These are phyloP conservation scores for Colletotrichum filicis DNA, from an alignment of 2,329 filamentous ascomycete species.

Conservation along the genomic window DNA sequence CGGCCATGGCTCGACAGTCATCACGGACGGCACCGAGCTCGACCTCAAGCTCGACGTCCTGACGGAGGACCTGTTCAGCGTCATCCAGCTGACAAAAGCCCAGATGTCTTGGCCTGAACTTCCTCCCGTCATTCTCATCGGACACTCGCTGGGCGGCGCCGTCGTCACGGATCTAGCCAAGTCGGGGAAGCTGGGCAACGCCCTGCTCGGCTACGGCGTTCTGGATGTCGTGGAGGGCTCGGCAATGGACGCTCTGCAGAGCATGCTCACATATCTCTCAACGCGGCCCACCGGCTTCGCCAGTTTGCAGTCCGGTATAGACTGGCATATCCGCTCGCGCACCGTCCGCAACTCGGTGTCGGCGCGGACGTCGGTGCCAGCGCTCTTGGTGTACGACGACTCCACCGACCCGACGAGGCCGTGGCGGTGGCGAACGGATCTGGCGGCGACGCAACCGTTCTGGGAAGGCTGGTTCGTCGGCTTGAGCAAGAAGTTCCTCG, in stretches of 20 bases:
- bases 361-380: constrained; percentile 89
- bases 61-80: constrained; percentile 75
- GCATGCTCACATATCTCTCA: constrained; percentile 92
- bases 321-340: constrained; percentile 92
- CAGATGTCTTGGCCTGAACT: constrained; percentile 79
- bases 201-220: constrained; percentile 86
- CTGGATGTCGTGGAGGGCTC: constrained; percentile 96
- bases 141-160: constrained; percentile 92
- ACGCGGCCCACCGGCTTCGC: constrained; percentile 83
- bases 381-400: constrained; percentile 69
- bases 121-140: constrained; percentile 84
- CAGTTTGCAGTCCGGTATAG: constrained; percentile 82
- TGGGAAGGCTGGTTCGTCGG: constrained; percentile 96
- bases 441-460: constrained; percentile 85
- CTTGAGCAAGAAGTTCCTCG: constrained; percentile 87
- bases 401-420: constrained; percentile 52
- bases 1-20: constrained; percentile 82
- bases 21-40: constrained; percentile 50
- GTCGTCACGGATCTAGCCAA: constrained; percentile 87
- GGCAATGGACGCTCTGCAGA: constrained; percentile 92
- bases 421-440: constrained; percentile 89
- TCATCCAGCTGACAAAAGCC: constrained; percentile 73
- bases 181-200: constrained; percentile 70
- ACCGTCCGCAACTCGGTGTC: constrained; percentile 86
- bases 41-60: constrained; percentile 81